These are phyloP conservation scores for Choiromyces venosus DNA, from an alignment of 495 filamentous ascomycete genomes.

Conservation along the genomic window DNA sequence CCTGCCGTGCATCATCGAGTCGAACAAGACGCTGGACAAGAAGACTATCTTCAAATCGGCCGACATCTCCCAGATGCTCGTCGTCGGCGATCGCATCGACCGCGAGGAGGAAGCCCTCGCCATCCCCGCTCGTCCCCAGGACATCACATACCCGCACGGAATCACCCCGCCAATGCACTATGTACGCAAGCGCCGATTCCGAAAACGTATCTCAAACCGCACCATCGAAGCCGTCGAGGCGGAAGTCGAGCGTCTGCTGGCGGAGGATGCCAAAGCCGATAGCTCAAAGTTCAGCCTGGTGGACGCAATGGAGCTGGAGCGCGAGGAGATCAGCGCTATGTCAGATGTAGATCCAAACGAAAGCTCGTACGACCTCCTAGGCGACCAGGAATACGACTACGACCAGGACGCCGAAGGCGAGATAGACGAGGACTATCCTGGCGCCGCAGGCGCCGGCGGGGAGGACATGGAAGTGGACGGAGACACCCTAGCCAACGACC, in stretches of 20 bases:
- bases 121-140: slow-evolving; percentile 46
- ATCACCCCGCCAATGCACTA: slow-evolving; percentile 86
- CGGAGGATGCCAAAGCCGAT: slow-evolving; percentile 59
- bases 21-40: slow-evolving; percentile 94
- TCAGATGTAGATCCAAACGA: slow-evolving; percentile 44
- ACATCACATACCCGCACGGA: slow-evolving; percentile 82
- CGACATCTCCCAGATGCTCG: slow-evolving; percentile 91
- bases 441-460: slow-evolving; percentile 44
- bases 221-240: slow-evolving; percentile 85
- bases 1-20: slow-evolving; percentile 84
- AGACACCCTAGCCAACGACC: slow-evolving; percentile 50
- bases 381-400: slow-evolving; percentile 47
- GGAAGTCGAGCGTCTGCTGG: slow-evolving; percentile 69
- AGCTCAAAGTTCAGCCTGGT: slow-evolving; percentile 57
- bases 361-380: slow-evolving; percentile 39
- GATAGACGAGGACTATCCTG: slow-evolving; percentile 51
- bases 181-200: slow-evolving; percentile 77
- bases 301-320: slow-evolving; percentile 54
- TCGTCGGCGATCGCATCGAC: slow-evolving; percentile 65
- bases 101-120: slow-evolving; percentile 63
- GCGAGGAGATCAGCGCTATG: slow-evolving; percentile 47
- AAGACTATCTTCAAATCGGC: slow-evolving; percentile 87
- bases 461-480: slow-evolving; percentile 54
- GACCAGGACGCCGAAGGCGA: slow-evolving; percentile 55
- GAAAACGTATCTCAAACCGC: slow-evolving; percentile 71